Percentiles rank a stretch among this genome's conserved stretches.
phyloP scores from a whole-genome alignment of 2,329 filamentous ascomycete species.

The Aspergillus fumigatus region DNA sequence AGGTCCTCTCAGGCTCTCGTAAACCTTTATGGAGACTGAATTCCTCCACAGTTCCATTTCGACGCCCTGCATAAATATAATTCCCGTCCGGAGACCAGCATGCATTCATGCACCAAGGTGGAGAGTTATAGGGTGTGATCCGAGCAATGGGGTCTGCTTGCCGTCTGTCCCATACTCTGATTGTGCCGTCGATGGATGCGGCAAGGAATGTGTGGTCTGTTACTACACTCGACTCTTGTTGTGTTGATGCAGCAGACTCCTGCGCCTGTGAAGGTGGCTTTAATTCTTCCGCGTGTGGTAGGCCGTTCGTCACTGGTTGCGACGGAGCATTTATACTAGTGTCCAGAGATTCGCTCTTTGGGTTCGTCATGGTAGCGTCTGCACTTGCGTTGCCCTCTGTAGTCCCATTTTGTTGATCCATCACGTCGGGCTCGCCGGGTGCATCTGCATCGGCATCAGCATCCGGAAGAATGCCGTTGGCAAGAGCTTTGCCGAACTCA shows the following conservation, averaged over 20 bases:
- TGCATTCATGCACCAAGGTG: conserved; percentile 95
- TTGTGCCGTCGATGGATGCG: conserved; percentile 53
- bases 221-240: conserved; percentile 48
- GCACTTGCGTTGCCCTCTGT: conserved; percentile 8
- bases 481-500: conserved; percentile 72
- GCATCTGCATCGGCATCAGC: conserved; percentile 46
- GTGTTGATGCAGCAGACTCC: conserved; percentile 21
- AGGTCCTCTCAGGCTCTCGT: conserved; percentile 68
- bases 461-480: conserved; percentile 54
- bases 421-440: conserved; percentile 28
- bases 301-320: conserved; percentile 35
- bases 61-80: conserved; percentile 83
- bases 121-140: conserved; percentile 70
- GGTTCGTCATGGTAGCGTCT: conserved; percentile 3
- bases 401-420: conserved; percentile 16
- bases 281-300: conserved; percentile 41
- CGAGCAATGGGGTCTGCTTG: conserved; percentile 71
- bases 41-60: conserved; percentile 92
- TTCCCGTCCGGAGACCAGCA: conserved; percentile 97
- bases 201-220: conserved; percentile 76
- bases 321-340: conserved; percentile 18
- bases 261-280: conserved; percentile 23
- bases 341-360: conserved; percentile 16
- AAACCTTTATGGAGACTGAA: conserved; percentile 79
- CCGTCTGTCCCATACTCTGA: conserved; percentile 53